phyloP scores from a whole-genome alignment of 768 basidiomycete species.

The Leccinum subgranulosum region DNA sequence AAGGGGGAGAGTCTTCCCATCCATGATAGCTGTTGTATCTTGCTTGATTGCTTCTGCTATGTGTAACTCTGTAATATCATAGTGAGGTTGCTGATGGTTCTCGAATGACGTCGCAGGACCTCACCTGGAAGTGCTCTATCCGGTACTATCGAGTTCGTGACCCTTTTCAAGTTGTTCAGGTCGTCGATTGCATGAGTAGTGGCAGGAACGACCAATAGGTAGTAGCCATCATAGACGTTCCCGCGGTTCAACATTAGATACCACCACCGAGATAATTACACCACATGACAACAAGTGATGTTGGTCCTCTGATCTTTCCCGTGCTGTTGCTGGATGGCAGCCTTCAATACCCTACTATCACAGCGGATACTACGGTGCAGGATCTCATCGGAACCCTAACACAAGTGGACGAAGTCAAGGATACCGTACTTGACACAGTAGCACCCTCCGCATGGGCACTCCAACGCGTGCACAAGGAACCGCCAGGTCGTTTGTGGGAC shows the following conservation, averaged over 20 bases:
- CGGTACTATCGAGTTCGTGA: not conserved
- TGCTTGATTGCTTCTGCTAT: slow-evolving; percentile 3
- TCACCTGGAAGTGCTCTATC: too few relatives aligned
- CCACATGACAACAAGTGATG: slow-evolving; percentile 32
- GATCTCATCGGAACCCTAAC: slow-evolving; percentile 58
- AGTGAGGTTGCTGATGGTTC: too few relatives aligned
- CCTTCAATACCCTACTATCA: slow-evolving; percentile 60
- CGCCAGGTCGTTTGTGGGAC: slow-evolving; percentile 62
- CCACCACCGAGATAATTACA: too few relatives aligned
- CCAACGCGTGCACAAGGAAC: slow-evolving; percentile 59
- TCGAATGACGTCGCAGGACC: too few relatives aligned
- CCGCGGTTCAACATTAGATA: too few relatives aligned
- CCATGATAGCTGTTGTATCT: slow-evolving; percentile 13
- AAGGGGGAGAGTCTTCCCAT: slow-evolving; percentile 41
- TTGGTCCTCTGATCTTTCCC: slow-evolving; percentile 49
- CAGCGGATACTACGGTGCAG: slow-evolving; percentile 49
- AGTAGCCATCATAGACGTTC: too few relatives aligned
- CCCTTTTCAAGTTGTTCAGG: too few relatives aligned
- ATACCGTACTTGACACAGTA: slow-evolving; percentile 46
- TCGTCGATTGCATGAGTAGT: too few relatives aligned
- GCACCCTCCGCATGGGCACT: slow-evolving; percentile 65
- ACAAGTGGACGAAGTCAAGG: slow-evolving; percentile 44
- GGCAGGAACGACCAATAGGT: too few relatives aligned
- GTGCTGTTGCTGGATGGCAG: slow-evolving; percentile 55
- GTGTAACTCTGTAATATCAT: not conserved